These are phyloP conservation scores for Cymbidium sinense DNA, from an alignment of 106 monocot species.

Conservation along the genomic window DNA sequence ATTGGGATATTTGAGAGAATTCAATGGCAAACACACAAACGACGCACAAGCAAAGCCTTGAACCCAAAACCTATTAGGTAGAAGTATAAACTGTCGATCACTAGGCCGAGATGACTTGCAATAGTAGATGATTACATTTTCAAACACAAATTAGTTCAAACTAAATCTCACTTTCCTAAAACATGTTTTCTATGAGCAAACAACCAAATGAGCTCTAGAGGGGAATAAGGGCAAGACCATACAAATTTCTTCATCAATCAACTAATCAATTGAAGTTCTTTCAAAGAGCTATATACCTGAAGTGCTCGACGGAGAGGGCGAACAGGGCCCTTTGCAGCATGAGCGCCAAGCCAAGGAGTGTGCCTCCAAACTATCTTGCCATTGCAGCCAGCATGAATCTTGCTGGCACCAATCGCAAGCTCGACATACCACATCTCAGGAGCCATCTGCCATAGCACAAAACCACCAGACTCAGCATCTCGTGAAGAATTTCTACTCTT, in stretches of 20 bases:
- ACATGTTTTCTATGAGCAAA: not conserved
- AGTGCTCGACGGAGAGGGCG: slow-evolving; percentile 56
- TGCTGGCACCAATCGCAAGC: slow-evolving; percentile 53
- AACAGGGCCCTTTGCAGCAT: slow-evolving; percentile 53
- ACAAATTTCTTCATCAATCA: too few species aligned
- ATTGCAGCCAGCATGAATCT: slow-evolving; percentile 56
- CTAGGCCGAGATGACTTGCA: too few species aligned
- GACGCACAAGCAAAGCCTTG: too few species aligned
- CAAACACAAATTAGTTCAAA: not conserved
- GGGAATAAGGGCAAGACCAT: not conserved
- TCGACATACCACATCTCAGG: slow-evolving; percentile 70
- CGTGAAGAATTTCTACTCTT: slow-evolving; percentile 34
- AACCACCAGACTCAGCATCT: slow-evolving; percentile 34
- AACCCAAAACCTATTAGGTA: too few species aligned
- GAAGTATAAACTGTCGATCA: too few species aligned
- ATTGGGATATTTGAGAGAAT: too few species aligned
- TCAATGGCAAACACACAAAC: too few species aligned
- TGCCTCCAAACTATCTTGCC: slow-evolving; percentile 61
- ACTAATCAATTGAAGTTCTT: not conserved
- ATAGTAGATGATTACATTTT: not conserved
- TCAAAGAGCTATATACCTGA: slow-evolving; percentile 27
- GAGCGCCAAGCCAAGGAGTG: slow-evolving; percentile 56
- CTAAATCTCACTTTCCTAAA: not conserved
- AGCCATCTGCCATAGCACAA: slow-evolving; percentile 68
- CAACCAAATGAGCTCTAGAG: not conserved